Percentiles rank a stretch among this genome's conserved stretches.
Evolutionary conservation across 257 asterid species (phyloP).

Genomic region (Nicotiana tabacum): DNA sequence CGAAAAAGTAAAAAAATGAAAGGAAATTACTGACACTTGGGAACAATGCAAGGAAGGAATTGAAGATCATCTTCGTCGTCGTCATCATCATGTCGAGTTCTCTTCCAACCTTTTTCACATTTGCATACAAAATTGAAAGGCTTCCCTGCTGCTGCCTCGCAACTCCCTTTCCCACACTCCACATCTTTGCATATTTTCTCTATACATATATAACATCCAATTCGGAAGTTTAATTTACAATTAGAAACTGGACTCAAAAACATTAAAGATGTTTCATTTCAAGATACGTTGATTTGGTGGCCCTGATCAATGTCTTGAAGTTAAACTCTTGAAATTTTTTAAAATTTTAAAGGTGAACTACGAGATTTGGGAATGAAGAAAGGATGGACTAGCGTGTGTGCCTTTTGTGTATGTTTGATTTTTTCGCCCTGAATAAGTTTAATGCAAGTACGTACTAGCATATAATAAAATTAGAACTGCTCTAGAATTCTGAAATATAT

Average conservation of each 20-base stretch:
- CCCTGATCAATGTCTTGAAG: no score
- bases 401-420: no score
- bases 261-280: no score
- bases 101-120: conserved; percentile 66
- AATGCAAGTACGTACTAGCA: background rate
- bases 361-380: no score
- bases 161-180: conserved; percentile 71
- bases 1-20: no score
- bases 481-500: background rate
- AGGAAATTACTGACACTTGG: conserved; percentile 36
- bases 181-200: conserved; percentile 49
- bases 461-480: background rate
- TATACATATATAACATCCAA: background rate
- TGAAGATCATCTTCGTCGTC: conserved; percentile 27
- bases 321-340: no score
- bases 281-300: no score
- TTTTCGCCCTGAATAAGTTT: background rate
- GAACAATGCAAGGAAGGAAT: conserved; percentile 69
- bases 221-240: background rate
- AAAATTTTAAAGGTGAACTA: no score
- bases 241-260: background rate
- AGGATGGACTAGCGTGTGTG: no score
- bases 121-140: conserved; percentile 54
- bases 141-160: conserved; percentile 36
- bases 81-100: conserved; percentile 38